A percentile compares a stretch with the other conserved stretches of the same genome.
Conservation (phyloP, 352 stramenopile species). For the Phytophthora fragariae region DNA sequence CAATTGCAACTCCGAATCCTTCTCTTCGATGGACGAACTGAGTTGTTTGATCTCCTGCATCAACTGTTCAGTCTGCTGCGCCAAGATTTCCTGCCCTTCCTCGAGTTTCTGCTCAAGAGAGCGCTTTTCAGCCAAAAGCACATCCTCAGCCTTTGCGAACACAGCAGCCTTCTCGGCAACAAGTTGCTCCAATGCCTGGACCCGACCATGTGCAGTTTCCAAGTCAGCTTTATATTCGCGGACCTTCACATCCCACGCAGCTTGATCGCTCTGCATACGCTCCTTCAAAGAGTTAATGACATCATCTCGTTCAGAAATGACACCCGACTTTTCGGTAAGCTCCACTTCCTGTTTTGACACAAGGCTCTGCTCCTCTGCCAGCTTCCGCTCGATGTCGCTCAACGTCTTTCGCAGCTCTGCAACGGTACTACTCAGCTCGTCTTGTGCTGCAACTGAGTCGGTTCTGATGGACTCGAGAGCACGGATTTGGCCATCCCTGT, state of each 20-base stretch:
- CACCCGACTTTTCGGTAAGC: conserved; percentile 21
- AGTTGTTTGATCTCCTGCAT: conserved; percentile 44
- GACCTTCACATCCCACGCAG: conserved; percentile 25
- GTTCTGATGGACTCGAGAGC: conserved; percentile 20
- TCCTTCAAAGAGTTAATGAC: conserved; percentile 36
- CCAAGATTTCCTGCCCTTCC: conserved; percentile 38
- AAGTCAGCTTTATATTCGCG: conserved; percentile 41
- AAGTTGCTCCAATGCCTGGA: conserved; percentile 47
- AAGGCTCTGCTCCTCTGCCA: conserved; percentile 21
- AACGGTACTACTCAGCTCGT: conserved; percentile 20
- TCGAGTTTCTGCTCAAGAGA: conserved; percentile 37
- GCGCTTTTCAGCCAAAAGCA: conserved; percentile 32
- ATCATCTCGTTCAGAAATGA: conserved; percentile 24
- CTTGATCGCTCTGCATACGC: conserved; percentile 24
- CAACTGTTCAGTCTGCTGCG: conserved; percentile 41
- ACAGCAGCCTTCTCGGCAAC: conserved; percentile 40
- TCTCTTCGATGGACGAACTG: conserved; percentile 23
- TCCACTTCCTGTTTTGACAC: conserved; percentile 25
- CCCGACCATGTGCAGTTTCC: conserved; percentile 29
- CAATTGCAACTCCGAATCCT: conserved; percentile 36
- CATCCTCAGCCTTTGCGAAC: conserved; percentile 31
- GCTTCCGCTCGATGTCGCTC: conserved; percentile 26
- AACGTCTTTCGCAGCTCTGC: conserved; percentile 26
- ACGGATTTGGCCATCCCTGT: conserved; percentile 32
- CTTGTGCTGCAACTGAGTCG: conserved; percentile 18